Evolutionary conservation across 2,329 filamentous ascomycete genomes (phyloP), one percentile per base, ranked within the genome.

Genomic region (Didymella segeticola): DNA sequence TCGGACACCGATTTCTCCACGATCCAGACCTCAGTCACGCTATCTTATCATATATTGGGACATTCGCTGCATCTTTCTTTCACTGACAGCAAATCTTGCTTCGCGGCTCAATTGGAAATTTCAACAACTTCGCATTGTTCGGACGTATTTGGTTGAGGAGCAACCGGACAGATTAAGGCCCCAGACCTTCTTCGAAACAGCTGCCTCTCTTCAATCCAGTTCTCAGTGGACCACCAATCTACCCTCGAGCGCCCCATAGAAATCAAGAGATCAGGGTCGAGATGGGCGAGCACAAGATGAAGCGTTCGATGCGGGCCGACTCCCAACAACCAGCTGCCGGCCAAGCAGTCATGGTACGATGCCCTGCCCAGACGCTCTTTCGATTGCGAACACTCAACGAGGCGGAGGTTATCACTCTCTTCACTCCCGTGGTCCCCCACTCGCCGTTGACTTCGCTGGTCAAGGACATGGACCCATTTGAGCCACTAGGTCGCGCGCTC

Each of bases 401-500:
- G 45, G 70, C 74, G 5, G 72, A 77, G 30, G 57, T 73, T 8
- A 72, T 82, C 36, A 71, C 79, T 0, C 72, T 81, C 15, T 77
- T 81, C 64, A 80, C 79, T 1, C 79, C 79, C n/a, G 75, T 88
- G n/a, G 76, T 89, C 43, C 80, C 86, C 5, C 70, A 74, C 47
- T 59, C 69, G 11, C 68, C 71, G 5, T 61, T 58, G 2, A 65
- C 65, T 5, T 57, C 61, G 60, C 63, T 75, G 37, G 65, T 73
- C 37, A 77, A 78, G 55, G 73, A 72, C 37, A 79, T 75, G 63
- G 89, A 93, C 68, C 89, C 89, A 0, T 92, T 92, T 66, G 89
- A 92, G 71, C 81, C 83, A 12, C 77, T 93, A 15, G 89, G 89
- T 17, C 81, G 82, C 57, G 82, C 85, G 37, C 72, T 93, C 42